Evolutionary conservation across 305 asterid species (phyloP).

Genomic region (Striga hermonthica): DNA sequence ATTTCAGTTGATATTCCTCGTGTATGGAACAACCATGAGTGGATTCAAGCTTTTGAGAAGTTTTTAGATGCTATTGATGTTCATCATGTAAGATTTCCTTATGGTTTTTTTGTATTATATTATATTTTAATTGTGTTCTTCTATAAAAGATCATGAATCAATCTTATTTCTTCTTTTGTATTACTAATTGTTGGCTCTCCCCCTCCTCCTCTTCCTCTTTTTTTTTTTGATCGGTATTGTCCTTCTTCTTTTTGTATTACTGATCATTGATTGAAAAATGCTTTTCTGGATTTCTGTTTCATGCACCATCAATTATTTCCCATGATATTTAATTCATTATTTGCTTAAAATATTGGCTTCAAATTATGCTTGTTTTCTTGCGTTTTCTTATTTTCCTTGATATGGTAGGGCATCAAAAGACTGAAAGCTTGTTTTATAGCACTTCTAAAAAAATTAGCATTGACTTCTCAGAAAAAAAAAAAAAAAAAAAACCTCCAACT

Average conservation of each 20-base stretch:
- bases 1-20: slow-evolving; percentile 93
- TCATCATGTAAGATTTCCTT: slow-evolving; percentile 74
- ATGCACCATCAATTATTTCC: slow-evolving; percentile 1
- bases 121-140: background rate
- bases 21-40: slow-evolving; percentile 86
- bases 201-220: too few species aligned
- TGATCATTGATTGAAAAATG: slow-evolving; percentile 5
- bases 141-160: background rate
- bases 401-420: background rate
- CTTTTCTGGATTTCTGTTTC: slow-evolving; percentile 2
- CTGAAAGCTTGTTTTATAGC: too few species aligned
- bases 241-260: too few species aligned
- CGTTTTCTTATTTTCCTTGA: slow-evolving; percentile 1
- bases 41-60: slow-evolving; percentile 96
- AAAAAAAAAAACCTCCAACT: too few species aligned
- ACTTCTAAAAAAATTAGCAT: too few species aligned
- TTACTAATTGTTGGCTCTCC: too few species aligned
- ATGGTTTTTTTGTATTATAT: slow-evolving; percentile 7
- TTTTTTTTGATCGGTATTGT: too few species aligned
- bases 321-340: slow-evolving; percentile 4
- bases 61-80: slow-evolving; percentile 92
- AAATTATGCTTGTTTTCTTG: background rate
- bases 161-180: background rate
- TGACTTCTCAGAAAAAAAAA: too few species aligned
- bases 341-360: background rate